A percentile compares a stretch with the other conserved stretches of the same genome.
Evolutionary conservation across 225 moss, liverwort and hornwort genomes (phyloP).

Genomic region (Anthoceros angustus): DNA sequence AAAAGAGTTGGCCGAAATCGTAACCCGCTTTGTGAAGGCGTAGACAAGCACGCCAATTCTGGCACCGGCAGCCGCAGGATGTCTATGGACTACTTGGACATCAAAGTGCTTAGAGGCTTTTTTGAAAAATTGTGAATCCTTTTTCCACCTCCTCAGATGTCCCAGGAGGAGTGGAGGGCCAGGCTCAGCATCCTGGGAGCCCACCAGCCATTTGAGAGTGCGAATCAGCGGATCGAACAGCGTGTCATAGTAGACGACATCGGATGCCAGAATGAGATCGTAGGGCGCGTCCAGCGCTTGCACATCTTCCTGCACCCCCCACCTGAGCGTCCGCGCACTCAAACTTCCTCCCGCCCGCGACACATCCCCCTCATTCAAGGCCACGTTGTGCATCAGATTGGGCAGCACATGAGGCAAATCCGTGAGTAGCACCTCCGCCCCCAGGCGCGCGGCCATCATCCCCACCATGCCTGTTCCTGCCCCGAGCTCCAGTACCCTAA

Average conservation of each 20-base stretch:
- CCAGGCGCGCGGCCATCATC: conserved; percentile 61
- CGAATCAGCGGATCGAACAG: conserved; percentile 51
- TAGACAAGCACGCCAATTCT: conserved; percentile 60
- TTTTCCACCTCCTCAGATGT: conserved; percentile 81
- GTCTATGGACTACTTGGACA: conserved; percentile 35
- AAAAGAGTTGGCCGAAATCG: no score
- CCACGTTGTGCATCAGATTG: conserved; percentile 49
- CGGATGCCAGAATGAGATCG: conserved; percentile 68
- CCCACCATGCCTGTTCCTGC: conserved; percentile 89
- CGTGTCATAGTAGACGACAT: conserved; percentile 60
- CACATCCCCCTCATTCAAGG: conserved; percentile 33
- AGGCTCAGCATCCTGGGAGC: not conserved
- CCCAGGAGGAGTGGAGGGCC: conserved; percentile 30
- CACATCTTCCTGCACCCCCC: conserved; percentile 62
- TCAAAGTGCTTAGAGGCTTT: conserved; percentile 50
- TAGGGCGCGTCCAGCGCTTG: conserved; percentile 16
- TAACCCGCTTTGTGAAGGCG: conserved; percentile 20
- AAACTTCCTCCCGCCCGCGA: conserved; percentile 43
- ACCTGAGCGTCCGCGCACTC: conserved; percentile 36
- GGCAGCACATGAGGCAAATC: conserved; percentile 68
- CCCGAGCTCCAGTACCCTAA: conserved; percentile 60
- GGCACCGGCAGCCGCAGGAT: conserved; percentile 27
- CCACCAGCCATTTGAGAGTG: conserved; percentile 53
- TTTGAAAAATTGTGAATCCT: conserved; percentile 59
- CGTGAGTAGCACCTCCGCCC: conserved; percentile 58